Evolutionary conservation across 306 rosid genomes (phyloP).

Genomic region (Ammopiptanthus mongolicus): DNA sequence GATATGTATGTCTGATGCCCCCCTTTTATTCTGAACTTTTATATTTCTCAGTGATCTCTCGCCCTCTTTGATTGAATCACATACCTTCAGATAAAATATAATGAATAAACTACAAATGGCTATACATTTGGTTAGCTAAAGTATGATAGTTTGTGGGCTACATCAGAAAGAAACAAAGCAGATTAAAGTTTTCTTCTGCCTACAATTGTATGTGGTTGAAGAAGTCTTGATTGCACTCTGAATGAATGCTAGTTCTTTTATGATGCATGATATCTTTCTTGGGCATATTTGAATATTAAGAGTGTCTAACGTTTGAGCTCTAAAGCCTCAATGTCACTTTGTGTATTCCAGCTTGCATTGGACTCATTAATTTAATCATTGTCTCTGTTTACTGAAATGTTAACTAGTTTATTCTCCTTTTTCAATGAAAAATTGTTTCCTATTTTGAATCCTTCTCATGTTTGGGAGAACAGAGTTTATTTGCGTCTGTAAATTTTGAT

Average conservation of each 20-base stretch:
- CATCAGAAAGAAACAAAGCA: neutral
- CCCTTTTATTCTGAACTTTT: neutral
- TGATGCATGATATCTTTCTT: neutral
- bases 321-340: neutral
- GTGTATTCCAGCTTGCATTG: neutral
- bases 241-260: neutral
- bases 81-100: neutral
- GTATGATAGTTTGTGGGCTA: neutral
- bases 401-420: neutral
- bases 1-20: slow-evolving; percentile 49
- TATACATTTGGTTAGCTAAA: neutral
- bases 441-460: neutral
- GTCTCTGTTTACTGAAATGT: slow-evolving; percentile 13
- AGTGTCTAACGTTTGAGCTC: neutral
- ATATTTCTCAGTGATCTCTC: neutral
- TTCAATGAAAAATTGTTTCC: neutral
- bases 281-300: neutral
- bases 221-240: neutral
- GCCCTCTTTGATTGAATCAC: neutral
- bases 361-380: neutral
- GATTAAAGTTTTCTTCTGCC: neutral
- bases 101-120: neutral
- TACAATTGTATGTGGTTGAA: neutral
- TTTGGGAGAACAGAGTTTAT: slow-evolving; percentile 3
- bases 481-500: slow-evolving; percentile 5